These are phyloP conservation scores for Primulina huaijiensis DNA, from an alignment of 257 asterid genomes.

Conservation along the genomic window DNA sequence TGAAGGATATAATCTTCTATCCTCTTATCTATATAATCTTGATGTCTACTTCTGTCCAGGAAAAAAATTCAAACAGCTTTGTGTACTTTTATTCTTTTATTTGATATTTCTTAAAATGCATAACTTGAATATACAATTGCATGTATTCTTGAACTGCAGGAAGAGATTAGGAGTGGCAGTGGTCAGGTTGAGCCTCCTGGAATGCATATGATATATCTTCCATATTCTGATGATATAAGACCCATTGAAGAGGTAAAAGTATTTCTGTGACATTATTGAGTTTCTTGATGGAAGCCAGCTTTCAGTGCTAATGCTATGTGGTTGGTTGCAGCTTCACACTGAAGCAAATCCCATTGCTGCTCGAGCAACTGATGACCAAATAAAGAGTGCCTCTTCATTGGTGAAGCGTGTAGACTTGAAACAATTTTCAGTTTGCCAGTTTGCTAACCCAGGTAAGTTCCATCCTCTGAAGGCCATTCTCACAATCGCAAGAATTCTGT, in stretches of 20 bases:
- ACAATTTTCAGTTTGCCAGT: conserved; percentile 91
- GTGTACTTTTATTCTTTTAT: conserved; percentile 3
- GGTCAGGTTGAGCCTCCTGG: conserved; percentile 99
- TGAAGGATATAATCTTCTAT: conserved; percentile 4
- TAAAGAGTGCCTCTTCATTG: conserved; percentile 60
- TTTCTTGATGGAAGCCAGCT: conserved; percentile 17
- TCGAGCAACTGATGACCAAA: conserved; percentile 81
- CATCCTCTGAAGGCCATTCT: conserved; percentile 14
- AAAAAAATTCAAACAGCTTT: background rate
- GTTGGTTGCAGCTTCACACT: conserved; percentile 52
- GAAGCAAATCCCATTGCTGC: conserved; percentile 43
- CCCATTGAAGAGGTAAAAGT: conserved; percentile 75
- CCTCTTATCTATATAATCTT: background rate
- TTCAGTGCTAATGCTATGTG: conserved; percentile 19
- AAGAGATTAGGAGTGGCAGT: conserved; percentile 61
- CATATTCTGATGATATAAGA: conserved; percentile 91
- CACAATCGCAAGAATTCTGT: background rate
- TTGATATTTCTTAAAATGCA: conserved; percentile 1
- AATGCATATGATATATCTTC: conserved; percentile 95
- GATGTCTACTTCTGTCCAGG: background rate
- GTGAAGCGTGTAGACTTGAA: conserved; percentile 77
- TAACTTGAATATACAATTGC: conserved; percentile 21
- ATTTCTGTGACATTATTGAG: conserved; percentile 12
- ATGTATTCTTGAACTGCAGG: conserved; percentile 48
- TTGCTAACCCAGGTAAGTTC: conserved; percentile 81